Percentiles rank a stretch among this genome's conserved stretches.
Conservation (phyloP, 2,329 filamentous ascomycete species). For the Didymella segeticola region DNA sequence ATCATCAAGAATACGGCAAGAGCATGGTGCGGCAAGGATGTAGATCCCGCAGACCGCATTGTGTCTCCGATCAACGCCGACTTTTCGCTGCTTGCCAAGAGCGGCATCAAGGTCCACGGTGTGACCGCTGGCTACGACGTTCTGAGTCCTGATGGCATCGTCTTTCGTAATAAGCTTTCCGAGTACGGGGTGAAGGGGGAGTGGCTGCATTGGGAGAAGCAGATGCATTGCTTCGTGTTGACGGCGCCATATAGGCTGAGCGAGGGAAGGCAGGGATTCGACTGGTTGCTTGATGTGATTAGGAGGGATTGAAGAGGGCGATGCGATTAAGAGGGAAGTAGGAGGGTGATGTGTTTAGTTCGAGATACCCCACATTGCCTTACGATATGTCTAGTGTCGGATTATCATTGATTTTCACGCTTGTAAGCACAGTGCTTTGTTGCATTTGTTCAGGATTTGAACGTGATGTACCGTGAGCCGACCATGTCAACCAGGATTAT, state of each 20-base stretch:
- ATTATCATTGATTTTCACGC: not conserved
- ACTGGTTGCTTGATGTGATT: conserved; percentile 54
- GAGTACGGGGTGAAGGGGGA: conserved; percentile 55
- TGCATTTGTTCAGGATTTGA: too few species aligned
- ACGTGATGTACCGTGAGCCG: too few species aligned
- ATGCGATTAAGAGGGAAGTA: too few species aligned
- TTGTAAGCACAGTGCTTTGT: too few species aligned
- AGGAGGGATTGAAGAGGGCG: conserved; percentile 27
- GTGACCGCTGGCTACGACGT: conserved; percentile 62
- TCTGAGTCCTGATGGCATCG: conserved; percentile 59
- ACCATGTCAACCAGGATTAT: too few species aligned
- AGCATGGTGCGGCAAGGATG: conserved; percentile 50
- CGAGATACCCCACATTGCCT: conserved; percentile 2
- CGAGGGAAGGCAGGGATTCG: conserved; percentile 56
- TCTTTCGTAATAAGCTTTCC: conserved; percentile 56
- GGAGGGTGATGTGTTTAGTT: not conserved
- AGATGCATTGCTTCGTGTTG: conserved; percentile 67
- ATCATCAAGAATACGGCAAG: conserved; percentile 53
- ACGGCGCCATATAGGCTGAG: conserved; percentile 56
- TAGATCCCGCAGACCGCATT: conserved; percentile 52
- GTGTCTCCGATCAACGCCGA: conserved; percentile 59
- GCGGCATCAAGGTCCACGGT: conserved; percentile 58
- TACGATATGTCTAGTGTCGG: not conserved
- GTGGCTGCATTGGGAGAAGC: conserved; percentile 66
- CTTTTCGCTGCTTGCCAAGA: conserved; percentile 47